Base-by-base conservation (phyloP, 2,329 filamentous ascomycete genomes). In the Balansia obtecta region DNA sequence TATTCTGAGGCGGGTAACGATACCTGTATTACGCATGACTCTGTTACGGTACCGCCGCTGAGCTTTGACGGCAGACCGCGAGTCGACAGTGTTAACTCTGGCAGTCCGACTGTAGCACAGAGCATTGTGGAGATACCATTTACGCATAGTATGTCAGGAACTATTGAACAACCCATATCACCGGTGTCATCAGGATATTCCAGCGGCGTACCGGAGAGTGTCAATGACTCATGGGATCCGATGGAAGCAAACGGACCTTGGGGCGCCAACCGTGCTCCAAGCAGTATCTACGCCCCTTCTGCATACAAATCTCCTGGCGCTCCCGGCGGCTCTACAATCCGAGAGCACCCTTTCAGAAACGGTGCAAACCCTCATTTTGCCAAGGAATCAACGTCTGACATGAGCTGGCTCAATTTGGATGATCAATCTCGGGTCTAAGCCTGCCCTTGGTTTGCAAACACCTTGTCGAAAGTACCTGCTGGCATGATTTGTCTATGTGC, bases 351-450 rank as follows among this genome's bases (percentile, higher is more conserved):
- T 39, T 59, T 62, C 7, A 66, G 65, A 42, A 62, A 73, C 51
- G 75, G 70, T 60, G 66, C 64, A 48, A 73, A 76, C 56, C 73
- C 74, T 16, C 75, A 76, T 57, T 68, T 78, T 32, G 65, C 68
- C 20, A 73, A 68, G 65, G 71, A 76, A 45, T 63, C 71, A 27
- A 70, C 69, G 7, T 75, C 74, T 47, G 86, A 89, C 63, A 86
- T 89, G 83, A 87, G 83, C 66, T 90, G 86, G 86, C 68, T 90
- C 55, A 88, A 89, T 60, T 72, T 89, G 16, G 82, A 80, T 45
- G 76, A 76, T 38, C 61, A 64, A 38, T 55, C 60, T 41, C 62
- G 59, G 53, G 45, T 51, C 39, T 53, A 49, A 37, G 30, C 30
- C 38, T 15, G 4, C 22, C 10, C 8, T 20, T 22, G 20, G 32